Percentiles rank a stretch among this genome's conserved stretches.
Evolutionary conservation across 768 basidiomycete species (phyloP).

Genomic region (Daedaleopsis nitida): DNA sequence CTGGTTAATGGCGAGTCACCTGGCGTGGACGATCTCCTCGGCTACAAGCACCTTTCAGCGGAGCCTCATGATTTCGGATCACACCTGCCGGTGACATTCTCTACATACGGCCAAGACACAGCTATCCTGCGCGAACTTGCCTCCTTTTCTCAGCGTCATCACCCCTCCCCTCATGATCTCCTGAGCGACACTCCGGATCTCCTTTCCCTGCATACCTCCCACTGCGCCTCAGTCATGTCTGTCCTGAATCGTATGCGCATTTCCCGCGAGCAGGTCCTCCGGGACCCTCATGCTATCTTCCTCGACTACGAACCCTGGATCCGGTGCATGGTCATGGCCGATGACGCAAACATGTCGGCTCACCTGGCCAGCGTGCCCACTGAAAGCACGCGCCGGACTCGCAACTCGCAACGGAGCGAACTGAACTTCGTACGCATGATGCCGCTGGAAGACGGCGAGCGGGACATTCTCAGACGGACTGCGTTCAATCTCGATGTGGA

Average conservation of each 20-base stretch:
- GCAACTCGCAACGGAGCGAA: slow-evolving; percentile 20
- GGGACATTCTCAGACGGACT: slow-evolving; percentile 7
- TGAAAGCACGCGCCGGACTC: slow-evolving; percentile 18
- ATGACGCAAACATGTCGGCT: slow-evolving; percentile 11
- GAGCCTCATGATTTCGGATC: slow-evolving; percentile 1
- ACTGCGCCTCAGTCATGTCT: slow-evolving; percentile 8
- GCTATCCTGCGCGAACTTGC: slow-evolving; percentile 4
- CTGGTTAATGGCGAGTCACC: slow-evolving; percentile 9
- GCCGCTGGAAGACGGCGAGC: slow-evolving; percentile 1
- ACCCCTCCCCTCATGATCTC: neutral
- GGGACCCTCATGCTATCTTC: slow-evolving; percentile 6
- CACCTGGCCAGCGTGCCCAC: slow-evolving; percentile 3
- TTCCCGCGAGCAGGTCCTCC: slow-evolving; percentile 12
- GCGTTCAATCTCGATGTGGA: slow-evolving; percentile 3
- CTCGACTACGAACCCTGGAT: slow-evolving; percentile 24
- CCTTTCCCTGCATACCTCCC: slow-evolving; percentile 3
- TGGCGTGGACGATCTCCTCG: slow-evolving; percentile 20
- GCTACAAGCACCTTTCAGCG: slow-evolving; percentile 16
- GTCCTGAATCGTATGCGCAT: slow-evolving; percentile 13
- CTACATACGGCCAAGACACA: slow-evolving; percentile 18
- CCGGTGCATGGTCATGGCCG: slow-evolving; percentile 17
- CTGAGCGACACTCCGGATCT: neutral
- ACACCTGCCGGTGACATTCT: slow-evolving; percentile 13
- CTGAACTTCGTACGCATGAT: slow-evolving; percentile 1
- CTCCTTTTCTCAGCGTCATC: neutral